Evolutionary conservation across 139 green algal species (phyloP).

Genomic region (Ulvella scutata): DNA sequence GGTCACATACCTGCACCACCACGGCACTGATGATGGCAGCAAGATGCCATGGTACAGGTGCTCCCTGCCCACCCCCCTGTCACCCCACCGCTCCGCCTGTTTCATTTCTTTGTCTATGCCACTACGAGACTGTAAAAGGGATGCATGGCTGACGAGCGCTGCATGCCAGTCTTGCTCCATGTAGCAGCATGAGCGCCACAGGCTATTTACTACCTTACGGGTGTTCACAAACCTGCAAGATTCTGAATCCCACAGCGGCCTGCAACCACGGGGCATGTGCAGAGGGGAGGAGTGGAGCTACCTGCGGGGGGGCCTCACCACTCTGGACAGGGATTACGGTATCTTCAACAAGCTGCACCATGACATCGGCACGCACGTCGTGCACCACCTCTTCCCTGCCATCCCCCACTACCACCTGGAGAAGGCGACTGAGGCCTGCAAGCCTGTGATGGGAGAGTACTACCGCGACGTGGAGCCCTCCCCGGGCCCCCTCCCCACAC

Average conservation of each 20-base stretch:
- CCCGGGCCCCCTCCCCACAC: conserved; percentile 49
- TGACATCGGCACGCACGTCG: conserved; percentile 88
- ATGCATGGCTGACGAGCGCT: no score
- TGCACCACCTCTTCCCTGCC: conserved; percentile 87
- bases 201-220: no score
- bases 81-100: conserved; percentile 9
- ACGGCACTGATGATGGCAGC: conserved; percentile 52
- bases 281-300: conserved; percentile 75
- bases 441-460: conserved; percentile 82
- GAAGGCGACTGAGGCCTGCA: conserved; percentile 76
- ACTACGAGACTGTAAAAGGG: no score
- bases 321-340: conserved; percentile 85
- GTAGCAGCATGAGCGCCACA: no score
- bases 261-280: neutral
- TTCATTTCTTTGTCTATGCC: neutral
- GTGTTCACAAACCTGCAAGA: no score
- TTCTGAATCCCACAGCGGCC: no score
- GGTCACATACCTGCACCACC: conserved; percentile 91
- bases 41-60: conserved; percentile 86
- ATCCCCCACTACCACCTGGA: conserved; percentile 92
- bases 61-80: no score
- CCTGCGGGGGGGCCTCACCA: conserved; percentile 79
- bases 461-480: conserved; percentile 55
- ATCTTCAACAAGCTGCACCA: conserved; percentile 98
- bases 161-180: no score